phyloP scores from a whole-genome alignment of 1,284 basidiomycete genomes.

The Irpex sp. region DNA sequence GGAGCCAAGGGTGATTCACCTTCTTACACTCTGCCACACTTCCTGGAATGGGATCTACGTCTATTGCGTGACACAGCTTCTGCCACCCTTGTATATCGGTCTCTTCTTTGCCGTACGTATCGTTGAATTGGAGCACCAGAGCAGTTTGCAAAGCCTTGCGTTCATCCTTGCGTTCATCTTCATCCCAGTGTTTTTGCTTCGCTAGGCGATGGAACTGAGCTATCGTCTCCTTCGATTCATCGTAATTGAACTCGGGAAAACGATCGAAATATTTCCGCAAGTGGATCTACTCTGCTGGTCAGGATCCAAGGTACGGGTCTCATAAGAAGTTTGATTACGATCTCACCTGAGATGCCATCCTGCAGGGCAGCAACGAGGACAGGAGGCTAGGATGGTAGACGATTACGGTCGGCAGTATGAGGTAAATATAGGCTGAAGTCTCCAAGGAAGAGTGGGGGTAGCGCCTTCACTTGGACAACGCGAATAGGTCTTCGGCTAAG shows the following conservation, averaged over 20 bases:
- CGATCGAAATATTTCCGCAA: background rate
- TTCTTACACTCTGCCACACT: constrained; percentile 1
- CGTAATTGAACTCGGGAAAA: background rate
- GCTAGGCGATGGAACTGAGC: background rate
- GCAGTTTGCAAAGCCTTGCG: constrained; percentile 18
- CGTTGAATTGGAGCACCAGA: constrained; percentile 30
- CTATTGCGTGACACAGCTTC: constrained; percentile 22
- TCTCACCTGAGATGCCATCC: no score
- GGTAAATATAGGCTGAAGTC: no score
- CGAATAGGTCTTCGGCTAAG: no score
- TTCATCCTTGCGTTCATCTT: background rate
- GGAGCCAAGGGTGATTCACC: background rate
- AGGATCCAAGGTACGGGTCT: no score
- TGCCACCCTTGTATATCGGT: constrained; percentile 30
- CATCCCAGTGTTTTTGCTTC: background rate
- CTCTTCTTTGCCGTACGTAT: constrained; percentile 29
- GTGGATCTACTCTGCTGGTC: background rate
- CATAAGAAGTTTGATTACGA: no score
- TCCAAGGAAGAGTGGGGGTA: no score
- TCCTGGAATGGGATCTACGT: constrained; percentile 14
- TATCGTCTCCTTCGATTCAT: background rate
- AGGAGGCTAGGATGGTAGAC: no score
- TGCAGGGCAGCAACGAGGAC: no score
- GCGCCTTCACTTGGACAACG: no score
- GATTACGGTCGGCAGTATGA: no score